Percentiles rank a stretch among this genome's conserved stretches.
Conservation (phyloP, 148 eudicot genomes). For the Amaranthus hypochondriacus region DNA sequence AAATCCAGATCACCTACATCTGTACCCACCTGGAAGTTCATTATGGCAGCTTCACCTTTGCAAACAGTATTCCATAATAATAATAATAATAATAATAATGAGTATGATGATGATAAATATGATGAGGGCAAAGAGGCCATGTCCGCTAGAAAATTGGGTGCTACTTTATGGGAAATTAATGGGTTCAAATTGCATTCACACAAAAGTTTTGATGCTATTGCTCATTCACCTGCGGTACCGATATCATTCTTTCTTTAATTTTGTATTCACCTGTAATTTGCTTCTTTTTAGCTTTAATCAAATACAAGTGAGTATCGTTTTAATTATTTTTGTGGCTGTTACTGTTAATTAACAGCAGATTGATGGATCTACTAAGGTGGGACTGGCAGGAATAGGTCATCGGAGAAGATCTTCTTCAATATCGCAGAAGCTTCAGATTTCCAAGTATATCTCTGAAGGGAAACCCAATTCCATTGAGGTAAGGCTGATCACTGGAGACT, state of each 20-base stretch:
- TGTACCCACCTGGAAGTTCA: slow-evolving; percentile 65
- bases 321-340: too few species aligned
- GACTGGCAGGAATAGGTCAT: slow-evolving; percentile 25
- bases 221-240: slow-evolving; percentile 38
- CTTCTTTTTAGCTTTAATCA: not conserved
- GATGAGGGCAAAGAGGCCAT: slow-evolving; percentile 43
- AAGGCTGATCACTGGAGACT: not conserved
- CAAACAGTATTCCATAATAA: slow-evolving; percentile 30
- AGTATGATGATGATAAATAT: slow-evolving; percentile 14
- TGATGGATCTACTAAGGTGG: slow-evolving; percentile 36
- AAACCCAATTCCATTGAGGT: slow-evolving; percentile 51
- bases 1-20: slow-evolving; percentile 48
- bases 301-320: not conserved
- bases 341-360: not conserved
- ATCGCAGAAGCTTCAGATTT: slow-evolving; percentile 48
- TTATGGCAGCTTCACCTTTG: slow-evolving; percentile 37
- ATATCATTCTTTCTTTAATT: slow-evolving; percentile 22
- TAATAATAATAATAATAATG: slow-evolving; percentile 7
- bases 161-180: slow-evolving; percentile 75
- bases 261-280: not conserved
- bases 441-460: slow-evolving; percentile 41
- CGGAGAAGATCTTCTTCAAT: slow-evolving; percentile 53
- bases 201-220: slow-evolving; percentile 18
- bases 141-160: slow-evolving; percentile 74
- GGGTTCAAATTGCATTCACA: slow-evolving; percentile 39